Evolutionary conservation across 352 stramenopile species (phyloP).

Genomic region (Albugo laibachii): DNA sequence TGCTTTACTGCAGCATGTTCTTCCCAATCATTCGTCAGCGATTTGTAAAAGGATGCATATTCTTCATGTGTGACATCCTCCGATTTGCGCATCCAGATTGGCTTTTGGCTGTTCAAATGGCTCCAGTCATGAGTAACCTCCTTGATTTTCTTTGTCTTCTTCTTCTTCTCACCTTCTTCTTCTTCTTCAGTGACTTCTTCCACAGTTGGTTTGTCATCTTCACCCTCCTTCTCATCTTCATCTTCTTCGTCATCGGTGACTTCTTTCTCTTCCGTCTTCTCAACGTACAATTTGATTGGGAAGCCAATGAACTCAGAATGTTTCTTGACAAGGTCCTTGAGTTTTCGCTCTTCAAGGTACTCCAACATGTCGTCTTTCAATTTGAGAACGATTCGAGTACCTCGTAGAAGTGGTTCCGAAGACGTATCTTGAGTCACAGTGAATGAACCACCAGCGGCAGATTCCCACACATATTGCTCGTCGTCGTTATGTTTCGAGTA

Average conservation of each 20-base stretch:
- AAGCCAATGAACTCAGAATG: constrained; percentile 99
- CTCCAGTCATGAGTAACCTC: constrained; percentile 99
- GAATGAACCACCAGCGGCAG: constrained; percentile 94
- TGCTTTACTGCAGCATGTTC: constrained; percentile 96
- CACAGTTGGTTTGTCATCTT: constrained; percentile 93
- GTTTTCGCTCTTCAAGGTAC: constrained; percentile 95
- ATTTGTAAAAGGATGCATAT: constrained; percentile 99
- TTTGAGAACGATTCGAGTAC: constrained; percentile 93
- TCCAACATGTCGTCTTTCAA: constrained; percentile 99
- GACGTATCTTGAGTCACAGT: constrained; percentile 84
- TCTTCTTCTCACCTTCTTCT: constrained; percentile 81
- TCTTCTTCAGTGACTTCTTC: constrained; percentile 94
- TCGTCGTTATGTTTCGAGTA: constrained; percentile 98
- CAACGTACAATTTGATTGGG: constrained; percentile 98
- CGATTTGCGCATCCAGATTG: constrained; percentile 99
- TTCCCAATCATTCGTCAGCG: constrained; percentile 98
- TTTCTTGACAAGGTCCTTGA: constrained; percentile 99
- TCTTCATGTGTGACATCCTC: constrained; percentile 98
- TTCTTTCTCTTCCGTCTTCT: constrained; percentile 99
- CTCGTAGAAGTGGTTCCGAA: constrained; percentile 58
- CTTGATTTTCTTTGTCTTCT: constrained; percentile 94
- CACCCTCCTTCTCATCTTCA: constrained; percentile 65
- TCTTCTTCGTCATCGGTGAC: constrained; percentile 97
- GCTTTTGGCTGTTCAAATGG: constrained; percentile 98
- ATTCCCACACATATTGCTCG: constrained; percentile 96